Percentiles rank a stretch among this genome's conserved stretches.
These are phyloP conservation scores for Copromyces sp. DNA, from an alignment of 495 filamentous ascomycete genomes.

Conservation along the genomic window DNA sequence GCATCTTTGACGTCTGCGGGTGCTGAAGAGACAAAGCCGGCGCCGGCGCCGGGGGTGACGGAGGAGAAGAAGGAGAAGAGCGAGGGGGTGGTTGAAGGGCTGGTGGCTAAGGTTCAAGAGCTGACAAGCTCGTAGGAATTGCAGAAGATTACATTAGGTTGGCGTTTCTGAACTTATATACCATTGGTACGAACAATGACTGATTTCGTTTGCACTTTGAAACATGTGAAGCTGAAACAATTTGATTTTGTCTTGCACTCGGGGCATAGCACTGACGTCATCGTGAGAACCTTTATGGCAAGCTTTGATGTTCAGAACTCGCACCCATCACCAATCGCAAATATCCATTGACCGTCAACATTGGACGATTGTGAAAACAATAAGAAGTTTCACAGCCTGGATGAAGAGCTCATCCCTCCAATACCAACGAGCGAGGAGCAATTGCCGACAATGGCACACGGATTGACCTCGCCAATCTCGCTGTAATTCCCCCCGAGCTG, in stretches of 20 bases:
- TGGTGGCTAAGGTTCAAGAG: conserved; percentile 11
- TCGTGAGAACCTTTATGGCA: background rate
- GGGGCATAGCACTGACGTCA: background rate
- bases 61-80: conserved; percentile 8
- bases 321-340: background rate
- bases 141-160: background rate
- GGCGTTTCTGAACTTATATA: background rate
- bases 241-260: background rate
- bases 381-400: background rate
- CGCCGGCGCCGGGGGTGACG: conserved; percentile 2
- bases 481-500: conserved; percentile 20
- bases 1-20: conserved; percentile 40
- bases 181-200: background rate
- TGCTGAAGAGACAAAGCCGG: conserved; percentile 7
- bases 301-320: background rate
- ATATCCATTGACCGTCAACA: background rate
- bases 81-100: conserved; percentile 13
- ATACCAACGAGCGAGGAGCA: background rate
- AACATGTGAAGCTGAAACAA: background rate
- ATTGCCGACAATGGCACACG: background rate
- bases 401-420: background rate
- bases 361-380: background rate
- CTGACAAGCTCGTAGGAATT: background rate
- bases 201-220: background rate
- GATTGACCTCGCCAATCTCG: conserved; percentile 10